A percentile compares a stretch with the other conserved stretches of the same genome.
phyloP scores from a whole-genome alignment of 495 filamentous ascomycete genomes.

The Bombardia bombarda region DNA sequence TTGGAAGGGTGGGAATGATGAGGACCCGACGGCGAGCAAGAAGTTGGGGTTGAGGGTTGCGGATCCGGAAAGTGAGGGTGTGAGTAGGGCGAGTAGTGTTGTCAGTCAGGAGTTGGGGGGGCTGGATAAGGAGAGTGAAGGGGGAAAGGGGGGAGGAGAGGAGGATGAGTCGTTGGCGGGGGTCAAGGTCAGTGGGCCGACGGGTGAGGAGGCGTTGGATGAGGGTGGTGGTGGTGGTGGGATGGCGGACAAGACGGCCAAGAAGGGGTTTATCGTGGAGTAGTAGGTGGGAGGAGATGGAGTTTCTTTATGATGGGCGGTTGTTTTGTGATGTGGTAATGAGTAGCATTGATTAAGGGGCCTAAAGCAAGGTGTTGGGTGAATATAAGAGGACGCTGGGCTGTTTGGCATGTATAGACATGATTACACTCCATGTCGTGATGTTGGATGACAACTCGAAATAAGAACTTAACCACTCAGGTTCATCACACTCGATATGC shows the following conservation, averaged over 20 bases:
- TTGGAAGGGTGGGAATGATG: conserved; percentile 52
- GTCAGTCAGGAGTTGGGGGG: conserved; percentile 17
- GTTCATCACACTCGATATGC: too few relatives aligned
- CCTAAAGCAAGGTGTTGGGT: too few relatives aligned
- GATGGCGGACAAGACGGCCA: background rate
- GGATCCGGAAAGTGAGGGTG: conserved; percentile 49
- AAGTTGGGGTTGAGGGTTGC: conserved; percentile 58
- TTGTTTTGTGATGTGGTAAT: too few relatives aligned
- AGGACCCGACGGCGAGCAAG: conserved; percentile 41
- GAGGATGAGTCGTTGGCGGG: conserved; percentile 19
- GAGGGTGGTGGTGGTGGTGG: conserved; percentile 1
- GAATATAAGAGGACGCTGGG: too few relatives aligned
- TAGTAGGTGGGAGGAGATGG: background rate
- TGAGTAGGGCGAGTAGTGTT: conserved; percentile 54
- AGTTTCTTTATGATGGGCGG: too few relatives aligned
- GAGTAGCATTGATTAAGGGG: too few relatives aligned
- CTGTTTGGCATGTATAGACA: too few relatives aligned
- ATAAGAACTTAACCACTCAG: too few relatives aligned
- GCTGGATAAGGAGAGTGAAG: background rate
- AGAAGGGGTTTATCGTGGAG: background rate
- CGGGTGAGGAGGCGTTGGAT: conserved; percentile 21
- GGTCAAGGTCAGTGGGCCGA: conserved; percentile 24
- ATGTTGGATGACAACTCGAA: too few relatives aligned
- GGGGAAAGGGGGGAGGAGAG: background rate
- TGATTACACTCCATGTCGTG: too few relatives aligned